A percentile compares a stretch with the other conserved stretches of the same genome.
These are phyloP conservation scores for Sugiyamaella chiloensis DNA, from an alignment of 805 yeast species.

Conservation along the genomic window DNA sequence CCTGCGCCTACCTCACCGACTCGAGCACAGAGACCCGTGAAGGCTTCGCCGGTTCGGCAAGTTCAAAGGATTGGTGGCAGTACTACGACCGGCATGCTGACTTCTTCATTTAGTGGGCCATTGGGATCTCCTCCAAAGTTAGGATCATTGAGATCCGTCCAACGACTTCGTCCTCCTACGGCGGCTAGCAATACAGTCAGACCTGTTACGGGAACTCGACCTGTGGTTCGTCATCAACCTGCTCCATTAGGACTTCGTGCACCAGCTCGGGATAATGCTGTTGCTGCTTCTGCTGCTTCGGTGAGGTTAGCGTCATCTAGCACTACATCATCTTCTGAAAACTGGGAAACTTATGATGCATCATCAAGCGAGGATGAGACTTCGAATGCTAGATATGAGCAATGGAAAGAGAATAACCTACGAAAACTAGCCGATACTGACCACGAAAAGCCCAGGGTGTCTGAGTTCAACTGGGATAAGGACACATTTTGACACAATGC, in stretches of 20 bases:
- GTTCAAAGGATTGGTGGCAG: neutral
- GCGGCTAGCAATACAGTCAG: neutral
- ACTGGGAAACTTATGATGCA: constrained; percentile 23
- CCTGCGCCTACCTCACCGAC: constrained; percentile 1
- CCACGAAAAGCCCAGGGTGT: constrained; percentile 11
- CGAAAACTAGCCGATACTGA: constrained; percentile 12
- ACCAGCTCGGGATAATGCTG: neutral
- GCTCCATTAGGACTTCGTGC: neutral
- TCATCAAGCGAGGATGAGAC: constrained; percentile 23
- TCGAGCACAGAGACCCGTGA: neutral
- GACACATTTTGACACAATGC: constrained; percentile 23
- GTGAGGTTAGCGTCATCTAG: constrained; percentile 5
- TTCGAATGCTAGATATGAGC: constrained; percentile 11
- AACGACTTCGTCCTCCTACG: neutral
- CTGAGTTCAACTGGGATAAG: constrained; percentile 30
- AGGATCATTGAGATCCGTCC: neutral
- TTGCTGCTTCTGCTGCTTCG: neutral
- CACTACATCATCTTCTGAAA: constrained; percentile 18
- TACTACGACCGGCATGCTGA: neutral
- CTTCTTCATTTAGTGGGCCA: neutral
- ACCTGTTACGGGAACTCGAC: neutral
- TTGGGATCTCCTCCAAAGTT: neutral
- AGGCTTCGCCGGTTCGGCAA: neutral
- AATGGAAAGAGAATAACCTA: constrained; percentile 21
- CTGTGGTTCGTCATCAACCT: neutral